Evolutionary conservation across 2,329 filamentous ascomycete genomes (phyloP), one percentile per base, ranked within the genome.

Genomic region (Paracamarosporium sp.): DNA sequence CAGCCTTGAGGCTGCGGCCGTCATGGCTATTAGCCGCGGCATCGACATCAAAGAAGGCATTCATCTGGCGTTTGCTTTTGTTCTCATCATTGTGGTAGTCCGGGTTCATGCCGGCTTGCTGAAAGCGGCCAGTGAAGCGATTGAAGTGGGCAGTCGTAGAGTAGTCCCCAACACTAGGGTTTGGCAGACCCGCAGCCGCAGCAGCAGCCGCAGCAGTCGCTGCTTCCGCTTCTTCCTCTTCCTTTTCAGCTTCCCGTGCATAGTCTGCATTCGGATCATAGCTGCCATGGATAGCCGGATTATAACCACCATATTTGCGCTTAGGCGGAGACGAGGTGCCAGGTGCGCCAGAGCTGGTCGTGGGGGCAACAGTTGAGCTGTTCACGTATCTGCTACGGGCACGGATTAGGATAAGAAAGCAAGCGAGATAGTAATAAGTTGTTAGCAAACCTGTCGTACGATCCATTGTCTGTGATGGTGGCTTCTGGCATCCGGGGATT

Each of bases 231-330:
- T 72, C 67, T 50, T 81, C 75, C 43, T 76, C 69, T 41, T 75
- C 77, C 22, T 80, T 74, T 63, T 85, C 53, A 3, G 72, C 71
- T 56, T 69, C 67, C 47, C 59, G 82, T 11, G 95, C 94, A 75
- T 99, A 99, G 81, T 93, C 91, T n/a, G 95, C 94, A 59, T 89
- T 95, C 4, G 93, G 93, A 70, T 99, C 95, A 81, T 97, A 99
- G 79, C 93, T 90, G 67, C 95, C 95, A 75, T 99, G 95, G 44
- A 99, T 94, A 24, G 92, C 91, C 1, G 95, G 95, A 73, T 98
- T 97, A 80, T 99, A 99, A 60, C 94, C 93, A 57, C 89, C 89
- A 85, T 22, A 85, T 79, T 53, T 78, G 65, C 65, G 69, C 73
- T 73, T 60, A 24, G 72, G 73, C 28, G 68, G 70, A 53, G 70